Evolutionary conservation across 129 eudicot species (phyloP), one percentile per base, ranked within the genome.

Genomic region (Lactuca saligna): DNA sequence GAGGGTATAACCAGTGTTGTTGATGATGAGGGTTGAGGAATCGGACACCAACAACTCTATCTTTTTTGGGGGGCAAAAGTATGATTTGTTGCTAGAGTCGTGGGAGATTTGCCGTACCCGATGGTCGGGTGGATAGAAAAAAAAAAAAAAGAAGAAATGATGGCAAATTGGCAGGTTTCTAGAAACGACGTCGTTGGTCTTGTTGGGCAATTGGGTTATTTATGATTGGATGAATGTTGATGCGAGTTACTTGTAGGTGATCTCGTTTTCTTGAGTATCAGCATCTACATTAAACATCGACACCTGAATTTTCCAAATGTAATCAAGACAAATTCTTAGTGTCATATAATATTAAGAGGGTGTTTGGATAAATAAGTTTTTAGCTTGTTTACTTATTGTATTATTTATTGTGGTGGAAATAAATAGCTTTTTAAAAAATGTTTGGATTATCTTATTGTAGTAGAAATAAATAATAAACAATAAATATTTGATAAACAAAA

Each of bases 121-220:
- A 35, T 72, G 73, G 37, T 58, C 42, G 53, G 44, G 68, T 58
- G 79, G 79, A 49, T 58, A 49, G 74, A 67, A 46, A 60, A 15
- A 39, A 46, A 60, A 15, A 39, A 65, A 64, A 25, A 54, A 38
- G 80, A 75, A 51, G 68, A 75, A 67, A 59, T 75, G 69, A 39
- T 59, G 63, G 2, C 34, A 17, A 46, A 53, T 25, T 59, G 63
- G 2, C 34, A 17, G 55, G 61, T 25, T 66, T 20, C 0, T 1
- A 59, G 29, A 25, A 42, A 49, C 68, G 79, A 9, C 33, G 79
- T 58, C 73, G 79, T 75, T n/a, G 6, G 6, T 31, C 14, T 11
- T 14, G 20, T 20, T 29, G 20, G 48, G 17, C 7, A 13, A 60
- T 62, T 39, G 53, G 53, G 53, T 39, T 38, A 33, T 17, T 62